Evolutionary conservation across 1,284 basidiomycete species (phyloP), one percentile per base, ranked within the genome.

Genomic region (Exobasidium rhododendri): DNA sequence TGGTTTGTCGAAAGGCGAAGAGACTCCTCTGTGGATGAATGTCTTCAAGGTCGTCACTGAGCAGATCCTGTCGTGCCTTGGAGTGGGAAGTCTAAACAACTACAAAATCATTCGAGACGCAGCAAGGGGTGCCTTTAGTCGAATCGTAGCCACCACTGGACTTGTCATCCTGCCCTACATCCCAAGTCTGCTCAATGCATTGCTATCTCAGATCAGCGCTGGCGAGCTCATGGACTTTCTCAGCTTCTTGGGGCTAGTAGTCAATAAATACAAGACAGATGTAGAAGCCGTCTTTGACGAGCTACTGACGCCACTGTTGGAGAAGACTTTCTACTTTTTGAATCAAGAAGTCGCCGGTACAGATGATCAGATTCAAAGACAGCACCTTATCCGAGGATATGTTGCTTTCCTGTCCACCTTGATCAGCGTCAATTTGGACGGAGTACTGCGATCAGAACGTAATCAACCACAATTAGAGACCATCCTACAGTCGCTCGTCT

Each of bases 181-280:
- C 56, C 91, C 92, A 4, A 83, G 87, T 24, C 82, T 99, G 56
- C 97, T 97, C 86, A 84, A 87, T 49, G 89, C 90, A 74, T 86
- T 98, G 29, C 85, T 99, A 53, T 85, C 88, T 4, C 90, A 97
- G 73, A 93, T 96, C 69, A 93, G 94, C 68, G 88, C 92, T 0
- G 86, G 88, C 6, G 96, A 99, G 81, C 83, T 99, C 63, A 88
- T 90, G 47, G 96, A 99, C 77, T 96, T 98, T 76, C 88, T 98
- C 84, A 89, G 88, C 77, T 98, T 99, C 83, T 88, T 98, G 61
- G 88, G 88, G 6, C 83, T 97, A 22, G 83, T 98, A 62, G 89
- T 94, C 64, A 92, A 96, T 81, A 91, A 91, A 77, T 86, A 98
- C 67, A 91, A 92, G 84, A 92, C 92, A 65, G 69, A 90, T 68